Evolutionary conservation across 257 asterid genomes (phyloP), one percentile per base, ranked within the genome.

Genomic region (Nicotiana noctiflora): DNA sequence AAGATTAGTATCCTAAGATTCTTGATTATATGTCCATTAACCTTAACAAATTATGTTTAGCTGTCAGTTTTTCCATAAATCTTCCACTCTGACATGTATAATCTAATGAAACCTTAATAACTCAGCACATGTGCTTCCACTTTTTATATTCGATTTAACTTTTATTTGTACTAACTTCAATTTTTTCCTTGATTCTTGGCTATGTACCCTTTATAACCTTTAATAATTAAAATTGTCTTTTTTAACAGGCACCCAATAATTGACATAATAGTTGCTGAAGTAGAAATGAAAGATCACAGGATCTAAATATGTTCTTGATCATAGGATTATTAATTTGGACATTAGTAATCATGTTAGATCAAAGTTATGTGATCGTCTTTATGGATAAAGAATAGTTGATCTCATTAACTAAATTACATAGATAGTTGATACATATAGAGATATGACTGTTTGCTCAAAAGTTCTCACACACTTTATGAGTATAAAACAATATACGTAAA

Each of bases 101-200:
- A 21, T 46, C 57, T 49, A 46, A 72, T 72, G 61, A 72, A 46
- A 72, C 78, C 61, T 72, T 72, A 72, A 23, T 46, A 72, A 46
- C 51, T 13, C 40, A 72, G 23, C 2, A 23, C 78, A 46, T 72
- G 78, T 72, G 15, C 15, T 13, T 57, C n/a, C 34, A 70, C 57
- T 21, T 72, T 11, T 44, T 18, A 34, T 70, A n/a, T 40, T 23
- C 31, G 18, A 21, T 19, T 11, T 44, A 70, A 6, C 14, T 46
- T 44, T 19, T 10, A 9, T 59, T 55, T 55, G 61, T 56, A 18
- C 25, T 56, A 56, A 56, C 25, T n/a, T 56, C 62, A 18, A 18
- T 2, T 56, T 56, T 18, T n/a, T 25, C 15, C 37, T 11, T 23
- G 67, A 23, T 61, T 61, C 18, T 61, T 72, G 56, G 6, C 15